Evolutionary conservation across 495 filamentous ascomycete genomes (phyloP).

Genomic region (Aspergillus biplanus): DNA sequence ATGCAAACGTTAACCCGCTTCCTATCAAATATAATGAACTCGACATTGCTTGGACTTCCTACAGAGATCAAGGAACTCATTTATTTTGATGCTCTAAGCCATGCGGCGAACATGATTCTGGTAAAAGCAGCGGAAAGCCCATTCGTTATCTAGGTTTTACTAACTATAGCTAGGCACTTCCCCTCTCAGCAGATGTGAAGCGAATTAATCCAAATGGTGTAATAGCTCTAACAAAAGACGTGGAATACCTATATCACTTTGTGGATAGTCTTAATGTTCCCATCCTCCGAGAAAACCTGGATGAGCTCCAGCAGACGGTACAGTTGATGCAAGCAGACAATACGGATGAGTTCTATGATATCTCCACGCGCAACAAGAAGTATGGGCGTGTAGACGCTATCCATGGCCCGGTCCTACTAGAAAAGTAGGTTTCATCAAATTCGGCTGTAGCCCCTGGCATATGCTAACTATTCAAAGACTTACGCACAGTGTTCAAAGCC

Average conservation of each 20-base stretch:
- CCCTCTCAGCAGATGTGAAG: constrained; percentile 76
- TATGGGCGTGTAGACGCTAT: constrained; percentile 90
- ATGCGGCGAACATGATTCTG: constrained; percentile 85
- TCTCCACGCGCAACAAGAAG: constrained; percentile 82
- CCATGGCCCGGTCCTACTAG: constrained; percentile 81
- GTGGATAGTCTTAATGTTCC: constrained; percentile 80
- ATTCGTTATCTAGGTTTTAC: background rate
- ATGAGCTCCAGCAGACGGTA: constrained; percentile 91
- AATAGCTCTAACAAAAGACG: constrained; percentile 76
- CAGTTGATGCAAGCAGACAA: constrained; percentile 84
- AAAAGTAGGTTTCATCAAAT: constrained; percentile 65
- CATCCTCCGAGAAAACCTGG: constrained; percentile 81
- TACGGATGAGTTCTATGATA: constrained; percentile 92
- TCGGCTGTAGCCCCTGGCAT: constrained; percentile 6
- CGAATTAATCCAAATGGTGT: constrained; percentile 88
- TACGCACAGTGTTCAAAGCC: constrained; percentile 63
- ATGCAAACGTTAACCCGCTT: constrained; percentile 92
- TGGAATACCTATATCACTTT: constrained; percentile 79
- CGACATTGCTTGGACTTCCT: constrained; percentile 86
- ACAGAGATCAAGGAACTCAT: constrained; percentile 96
- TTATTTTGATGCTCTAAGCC: constrained; percentile 93
- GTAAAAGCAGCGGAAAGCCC: constrained; percentile 37
- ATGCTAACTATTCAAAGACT: constrained; percentile 59
- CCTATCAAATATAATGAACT: constrained; percentile 95
- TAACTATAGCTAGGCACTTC: constrained; percentile 62